Base-by-base conservation (phyloP, 2,329 filamentous ascomycete species). In the Truncatella angustata region DNA sequence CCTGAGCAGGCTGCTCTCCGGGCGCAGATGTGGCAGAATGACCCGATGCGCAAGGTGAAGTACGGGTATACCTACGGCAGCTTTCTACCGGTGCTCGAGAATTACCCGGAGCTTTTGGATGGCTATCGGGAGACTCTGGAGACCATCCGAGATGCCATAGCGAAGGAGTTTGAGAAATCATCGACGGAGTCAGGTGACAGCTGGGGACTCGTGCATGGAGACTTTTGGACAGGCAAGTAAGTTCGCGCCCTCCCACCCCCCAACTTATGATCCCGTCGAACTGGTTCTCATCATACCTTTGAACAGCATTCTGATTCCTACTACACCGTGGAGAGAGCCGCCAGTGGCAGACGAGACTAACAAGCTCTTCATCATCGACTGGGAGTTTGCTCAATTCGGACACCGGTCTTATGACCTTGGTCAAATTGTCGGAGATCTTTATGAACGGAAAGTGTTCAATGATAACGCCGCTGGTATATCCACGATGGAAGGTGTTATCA, bases 161-260 rank as follows among this genome's bases (percentile, higher is more conserved):
- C n/a, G 6, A 40, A 47, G 9, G 53, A 53, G 26, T 53, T 55
- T n/a, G 34, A 50, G 32, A 45, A 23, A 16, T n/a, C 50, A 24
- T n/a, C 45, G n/a, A 34, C 4, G 4, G 36, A 32, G 10, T 21
- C 24, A 4, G 40, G 42, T 11, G 51, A 49, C 1, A 16, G 50
- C 5, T 61, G 60, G 58, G 62, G 63, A 2, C 30, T 64, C 12
- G 63, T 75, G 18, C 72, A 75, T 53, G 72, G 72, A 1, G 71
- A 75, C 50, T 72, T 74, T 40, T 74, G 71, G 66, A 63, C 67
- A 4, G 71, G 70, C 4, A 75, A 75, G 71, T 74, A 67, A 37
- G 71, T 44, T 18, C 1, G n/a, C n/a, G n/a, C n/a, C n/a, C n/a
- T n/a, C n/a, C n/a, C 14, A 3, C 6, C 12, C 14, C 14, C n/a